These are phyloP conservation scores for Parmelia sp. DNA, from an alignment of 495 filamentous ascomycete species.

Conservation along the genomic window DNA sequence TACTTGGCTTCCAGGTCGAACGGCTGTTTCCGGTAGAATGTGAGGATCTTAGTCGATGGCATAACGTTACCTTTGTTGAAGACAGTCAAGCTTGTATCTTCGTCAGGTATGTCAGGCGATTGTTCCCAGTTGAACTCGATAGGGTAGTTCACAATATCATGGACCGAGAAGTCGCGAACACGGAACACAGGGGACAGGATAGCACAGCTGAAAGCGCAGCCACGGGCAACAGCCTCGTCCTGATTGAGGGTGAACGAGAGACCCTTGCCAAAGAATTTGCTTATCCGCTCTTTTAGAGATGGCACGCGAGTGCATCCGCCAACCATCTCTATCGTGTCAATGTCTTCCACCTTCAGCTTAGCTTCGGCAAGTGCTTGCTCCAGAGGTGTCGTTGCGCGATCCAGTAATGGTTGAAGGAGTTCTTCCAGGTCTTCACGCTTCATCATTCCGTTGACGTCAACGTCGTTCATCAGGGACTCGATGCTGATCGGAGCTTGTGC, in stretches of 20 bases:
- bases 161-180: slow-evolving; percentile 93
- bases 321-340: slow-evolving; percentile 89
- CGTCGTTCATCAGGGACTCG: slow-evolving; percentile 97
- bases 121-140: slow-evolving; percentile 99
- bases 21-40: slow-evolving; percentile 96
- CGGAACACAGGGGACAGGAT: slow-evolving; percentile 98
- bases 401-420: slow-evolving; percentile 78
- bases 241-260: slow-evolving; percentile 98
- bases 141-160: slow-evolving; percentile 96
- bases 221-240: slow-evolving; percentile 94
- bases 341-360: slow-evolving; percentile 81
- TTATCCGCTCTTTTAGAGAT: slow-evolving; percentile 81
- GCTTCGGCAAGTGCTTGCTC: slow-evolving; percentile 91
- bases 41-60: slow-evolving; percentile 98
- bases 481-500: slow-evolving; percentile 91
- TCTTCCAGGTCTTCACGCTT: slow-evolving; percentile 93
- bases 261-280: slow-evolving; percentile 81
- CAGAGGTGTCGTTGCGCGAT: slow-evolving; percentile 63
- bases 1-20: slow-evolving; percentile 97
- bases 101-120: slow-evolving; percentile 95
- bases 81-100: slow-evolving; percentile 94
- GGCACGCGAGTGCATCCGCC: slow-evolving; percentile 95
- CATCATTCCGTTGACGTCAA: slow-evolving; percentile 81
- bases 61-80: slow-evolving; percentile 97
- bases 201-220: slow-evolving; percentile 95